Percentiles rank a stretch among this genome's conserved stretches.
These are phyloP conservation scores for Pterulicium gracile DNA, from an alignment of 1,284 basidiomycete species.

Conservation along the genomic window DNA sequence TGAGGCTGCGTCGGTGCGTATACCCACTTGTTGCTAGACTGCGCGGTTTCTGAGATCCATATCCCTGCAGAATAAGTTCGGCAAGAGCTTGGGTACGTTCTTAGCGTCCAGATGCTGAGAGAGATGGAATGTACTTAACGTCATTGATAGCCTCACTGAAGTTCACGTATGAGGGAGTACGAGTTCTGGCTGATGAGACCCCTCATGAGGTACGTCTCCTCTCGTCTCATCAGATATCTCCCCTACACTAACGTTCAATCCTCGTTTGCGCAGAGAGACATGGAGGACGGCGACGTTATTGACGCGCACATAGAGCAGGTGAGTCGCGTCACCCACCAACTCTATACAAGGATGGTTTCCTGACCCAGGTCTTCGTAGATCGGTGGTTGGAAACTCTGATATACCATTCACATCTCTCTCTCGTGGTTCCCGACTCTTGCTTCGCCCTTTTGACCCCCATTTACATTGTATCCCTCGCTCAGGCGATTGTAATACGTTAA, in stretches of 20 bases:
- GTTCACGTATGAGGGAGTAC: constrained; percentile 41
- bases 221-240: background rate
- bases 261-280: constrained; percentile 25
- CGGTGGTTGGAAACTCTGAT: too few relatives aligned
- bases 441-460: too few relatives aligned
- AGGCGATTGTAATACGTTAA: too few relatives aligned
- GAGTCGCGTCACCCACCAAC: too few relatives aligned
- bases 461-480: too few relatives aligned
- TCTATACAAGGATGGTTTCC: too few relatives aligned
- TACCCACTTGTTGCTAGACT: background rate
- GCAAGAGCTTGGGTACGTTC: constrained; percentile 44
- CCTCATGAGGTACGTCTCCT: constrained; percentile 31
- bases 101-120: too few relatives aligned
- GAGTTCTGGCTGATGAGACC: constrained; percentile 36
- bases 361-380: too few relatives aligned
- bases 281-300: constrained; percentile 48
- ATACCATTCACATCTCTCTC: too few relatives aligned
- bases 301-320: constrained; percentile 48
- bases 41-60: constrained; percentile 3
- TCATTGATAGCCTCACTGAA: constrained; percentile 37
- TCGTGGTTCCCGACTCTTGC: too few relatives aligned
- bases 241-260: constrained; percentile 5
- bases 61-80: constrained; percentile 40
- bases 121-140: background rate
- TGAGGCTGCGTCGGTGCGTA: constrained; percentile 49